Conservation (phyloP, 176 grass and related monocot genomes). For the Zoysia pacifica region DNA sequence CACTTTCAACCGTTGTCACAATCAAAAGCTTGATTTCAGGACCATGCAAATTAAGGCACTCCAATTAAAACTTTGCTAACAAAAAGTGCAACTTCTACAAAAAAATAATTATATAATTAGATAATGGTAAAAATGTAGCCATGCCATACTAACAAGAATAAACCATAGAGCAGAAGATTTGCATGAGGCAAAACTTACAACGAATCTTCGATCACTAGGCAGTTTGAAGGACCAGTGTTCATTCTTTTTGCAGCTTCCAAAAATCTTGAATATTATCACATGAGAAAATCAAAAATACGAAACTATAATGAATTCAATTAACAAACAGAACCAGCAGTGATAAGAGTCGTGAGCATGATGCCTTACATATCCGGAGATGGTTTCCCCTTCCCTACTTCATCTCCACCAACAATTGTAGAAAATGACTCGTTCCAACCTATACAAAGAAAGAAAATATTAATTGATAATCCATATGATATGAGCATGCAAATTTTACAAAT, state of each 20-base stretch:
- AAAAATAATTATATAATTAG: not conserved
- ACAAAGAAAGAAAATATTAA: constrained; percentile 28
- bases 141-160: not conserved
- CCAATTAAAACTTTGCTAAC: constrained; percentile 25
- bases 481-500: constrained; percentile 8
- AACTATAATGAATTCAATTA: constrained; percentile 22
- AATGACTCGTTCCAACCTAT: constrained; percentile 92
- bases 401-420: constrained; percentile 78
- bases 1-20: too few relatives aligned
- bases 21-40: constrained; percentile 7
- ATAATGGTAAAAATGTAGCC: not conserved
- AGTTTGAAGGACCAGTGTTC: constrained; percentile 70
- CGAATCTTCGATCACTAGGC: constrained; percentile 95
- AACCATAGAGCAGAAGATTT: constrained; percentile 23
- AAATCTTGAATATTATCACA: constrained; percentile 69
- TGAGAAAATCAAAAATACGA: constrained; percentile 21
- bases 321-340: constrained; percentile 8
- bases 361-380: constrained; percentile 88
- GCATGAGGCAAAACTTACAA: constrained; percentile 56
- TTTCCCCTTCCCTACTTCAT: constrained; percentile 82
- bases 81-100: not conserved
- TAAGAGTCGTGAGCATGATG: constrained; percentile 15
- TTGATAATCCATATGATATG: constrained; percentile 22
- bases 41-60: constrained; percentile 17
- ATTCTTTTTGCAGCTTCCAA: constrained; percentile 91